These are phyloP conservation scores for Botryobasidium botryosum DNA, from an alignment of 768 basidiomycete genomes.

Conservation along the genomic window DNA sequence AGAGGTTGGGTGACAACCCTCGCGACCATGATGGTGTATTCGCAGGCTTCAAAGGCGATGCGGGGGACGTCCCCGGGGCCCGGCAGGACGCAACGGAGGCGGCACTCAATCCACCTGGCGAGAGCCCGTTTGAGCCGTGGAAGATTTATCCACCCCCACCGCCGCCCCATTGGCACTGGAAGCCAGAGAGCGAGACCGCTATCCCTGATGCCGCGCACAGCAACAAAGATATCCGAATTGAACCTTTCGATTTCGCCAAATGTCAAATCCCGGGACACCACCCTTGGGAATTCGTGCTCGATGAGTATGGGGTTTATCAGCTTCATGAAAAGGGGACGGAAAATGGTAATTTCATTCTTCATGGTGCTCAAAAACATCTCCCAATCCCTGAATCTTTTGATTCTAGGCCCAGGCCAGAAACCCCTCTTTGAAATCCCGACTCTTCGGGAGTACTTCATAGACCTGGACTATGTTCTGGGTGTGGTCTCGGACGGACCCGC, in stretches of 20 bases:
- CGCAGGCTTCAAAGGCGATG: slow-evolving; percentile 42
- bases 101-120: slow-evolving; percentile 12
- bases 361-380: background rate
- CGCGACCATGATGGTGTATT: slow-evolving; percentile 75
- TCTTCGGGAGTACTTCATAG: slow-evolving; percentile 89
- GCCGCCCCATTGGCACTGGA: slow-evolving; percentile 93
- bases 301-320: slow-evolving; percentile 82
- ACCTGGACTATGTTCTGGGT: slow-evolving; percentile 77
- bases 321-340: slow-evolving; percentile 33
- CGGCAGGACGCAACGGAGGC: slow-evolving; percentile 38
- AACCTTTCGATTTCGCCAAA: slow-evolving; percentile 52
- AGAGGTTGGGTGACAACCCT: slow-evolving; percentile 90
- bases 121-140: slow-evolving; percentile 43
- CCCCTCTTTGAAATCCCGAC: slow-evolving; percentile 67
- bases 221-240: slow-evolving; percentile 14
- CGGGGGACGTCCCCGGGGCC: slow-evolving; percentile 48
- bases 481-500: slow-evolving; percentile 93
- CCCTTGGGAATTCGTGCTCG: slow-evolving; percentile 48
- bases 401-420: slow-evolving; percentile 22
- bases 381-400: slow-evolving; percentile 9
- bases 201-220: slow-evolving; percentile 6
- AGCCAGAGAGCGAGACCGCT: slow-evolving; percentile 20
- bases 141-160: slow-evolving; percentile 85
- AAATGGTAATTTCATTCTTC: background rate
- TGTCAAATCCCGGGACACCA: slow-evolving; percentile 56